A percentile compares a stretch with the other conserved stretches of the same genome.
These are phyloP conservation scores for Lactifluus pinguis DNA, from an alignment of 768 basidiomycete genomes.

Conservation along the genomic window DNA sequence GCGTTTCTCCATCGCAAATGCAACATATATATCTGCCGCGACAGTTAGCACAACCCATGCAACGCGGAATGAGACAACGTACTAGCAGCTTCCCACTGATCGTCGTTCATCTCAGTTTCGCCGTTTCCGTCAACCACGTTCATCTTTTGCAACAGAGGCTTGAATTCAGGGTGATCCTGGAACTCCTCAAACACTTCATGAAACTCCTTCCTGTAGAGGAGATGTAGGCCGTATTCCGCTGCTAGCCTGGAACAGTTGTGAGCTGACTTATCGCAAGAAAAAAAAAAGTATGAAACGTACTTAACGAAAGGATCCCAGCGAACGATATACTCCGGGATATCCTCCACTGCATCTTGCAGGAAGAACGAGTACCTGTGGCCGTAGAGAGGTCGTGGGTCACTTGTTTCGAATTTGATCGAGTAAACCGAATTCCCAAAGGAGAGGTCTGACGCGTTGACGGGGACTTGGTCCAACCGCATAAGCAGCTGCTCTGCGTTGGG, in stretches of 20 bases:
- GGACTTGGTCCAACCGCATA: constrained; percentile 60
- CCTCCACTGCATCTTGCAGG: constrained; percentile 89
- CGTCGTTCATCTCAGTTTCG: constrained; percentile 86
- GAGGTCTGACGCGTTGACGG: constrained; percentile 55
- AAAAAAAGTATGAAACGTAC: constrained; percentile 35
- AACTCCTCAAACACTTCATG: constrained; percentile 83
- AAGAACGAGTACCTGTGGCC: constrained; percentile 95
- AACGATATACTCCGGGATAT: constrained; percentile 97
- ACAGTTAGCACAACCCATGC: background rate
- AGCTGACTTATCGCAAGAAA: background rate
- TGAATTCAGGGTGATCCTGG: constrained; percentile 69
- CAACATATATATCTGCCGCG: constrained; percentile 81
- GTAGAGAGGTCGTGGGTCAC: constrained; percentile 52
- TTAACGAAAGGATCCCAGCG: constrained; percentile 86
- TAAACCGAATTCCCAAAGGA: constrained; percentile 90
- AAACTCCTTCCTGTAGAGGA: constrained; percentile 80
- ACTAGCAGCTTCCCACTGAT: constrained; percentile 99
- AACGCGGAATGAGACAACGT: constrained; percentile 29
- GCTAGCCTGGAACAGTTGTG: constrained; percentile 52
- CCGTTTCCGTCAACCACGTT: constrained; percentile 81
- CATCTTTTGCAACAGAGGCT: constrained; percentile 80
- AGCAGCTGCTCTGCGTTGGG: constrained; percentile 80
- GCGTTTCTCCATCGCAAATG: constrained; percentile 80
- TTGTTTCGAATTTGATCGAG: constrained; percentile 76
- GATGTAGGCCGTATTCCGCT: constrained; percentile 63